phyloP scores from a whole-genome alignment of 2,329 filamentous ascomycete species.

The Neofusicoccum ribis region DNA sequence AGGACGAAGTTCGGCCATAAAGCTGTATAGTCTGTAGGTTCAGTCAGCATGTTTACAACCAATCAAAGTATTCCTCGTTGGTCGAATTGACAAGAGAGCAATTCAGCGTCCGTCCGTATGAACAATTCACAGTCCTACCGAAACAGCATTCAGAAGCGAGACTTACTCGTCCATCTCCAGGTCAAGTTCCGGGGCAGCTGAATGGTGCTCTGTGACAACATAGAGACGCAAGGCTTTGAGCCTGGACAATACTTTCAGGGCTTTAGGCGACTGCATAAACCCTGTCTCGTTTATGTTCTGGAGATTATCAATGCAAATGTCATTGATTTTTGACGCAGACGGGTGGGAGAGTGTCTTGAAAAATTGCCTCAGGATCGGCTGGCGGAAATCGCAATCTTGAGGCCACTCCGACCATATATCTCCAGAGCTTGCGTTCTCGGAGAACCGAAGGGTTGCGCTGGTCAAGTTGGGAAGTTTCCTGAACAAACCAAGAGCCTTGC shows the following conservation, averaged over 20 bases:
- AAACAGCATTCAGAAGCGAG: background rate
- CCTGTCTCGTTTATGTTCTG: background rate
- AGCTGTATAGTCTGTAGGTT: constrained; percentile 23
- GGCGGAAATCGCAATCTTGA: background rate
- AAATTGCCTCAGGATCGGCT: background rate
- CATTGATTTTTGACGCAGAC: background rate
- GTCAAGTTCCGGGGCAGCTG: background rate
- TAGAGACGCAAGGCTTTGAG: background rate
- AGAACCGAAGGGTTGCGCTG: background rate
- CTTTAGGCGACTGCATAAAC: background rate
- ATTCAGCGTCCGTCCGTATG: too few relatives aligned
- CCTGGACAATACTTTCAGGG: background rate
- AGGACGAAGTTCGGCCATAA: constrained; percentile 23
- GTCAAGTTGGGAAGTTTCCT: background rate
- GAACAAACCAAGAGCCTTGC: background rate
- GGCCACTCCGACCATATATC: background rate
- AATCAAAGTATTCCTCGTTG: background rate
- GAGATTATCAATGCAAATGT: background rate
- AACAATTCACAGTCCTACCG: background rate
- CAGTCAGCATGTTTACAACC: background rate
- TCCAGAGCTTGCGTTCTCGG: background rate
- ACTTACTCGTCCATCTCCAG: background rate
- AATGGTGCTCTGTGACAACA: background rate
- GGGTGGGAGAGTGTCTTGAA: background rate
- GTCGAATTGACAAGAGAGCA: too few relatives aligned